phyloP scores from a whole-genome alignment of 306 rosid genomes.

The Vigna nakashimae region DNA sequence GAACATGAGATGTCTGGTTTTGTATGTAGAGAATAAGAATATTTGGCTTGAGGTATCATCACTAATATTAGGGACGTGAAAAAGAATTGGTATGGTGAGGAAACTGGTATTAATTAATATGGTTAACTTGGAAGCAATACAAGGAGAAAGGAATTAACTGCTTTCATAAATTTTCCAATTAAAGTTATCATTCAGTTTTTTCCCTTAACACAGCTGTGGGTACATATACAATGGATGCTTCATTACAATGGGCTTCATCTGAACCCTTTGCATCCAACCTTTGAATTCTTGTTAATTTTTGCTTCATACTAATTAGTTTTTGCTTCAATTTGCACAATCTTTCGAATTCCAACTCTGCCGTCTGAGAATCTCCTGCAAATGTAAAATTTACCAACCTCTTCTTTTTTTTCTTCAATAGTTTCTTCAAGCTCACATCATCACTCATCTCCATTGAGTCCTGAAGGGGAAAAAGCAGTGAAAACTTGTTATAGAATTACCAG shows the following conservation, averaged over 20 bases:
- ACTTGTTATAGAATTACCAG: slow-evolving; percentile 1
- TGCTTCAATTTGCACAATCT: slow-evolving; percentile 63
- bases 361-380: slow-evolving; percentile 49
- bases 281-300: slow-evolving; percentile 53
- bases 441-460: slow-evolving; percentile 65
- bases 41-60: not conserved
- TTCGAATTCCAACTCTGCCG: slow-evolving; percentile 76
- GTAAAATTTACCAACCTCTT: slow-evolving; percentile 51
- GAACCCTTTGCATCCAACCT: slow-evolving; percentile 48
- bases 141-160: slow-evolving; percentile 29
- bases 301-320: slow-evolving; percentile 61
- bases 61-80: not conserved
- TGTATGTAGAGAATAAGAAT: not conserved
- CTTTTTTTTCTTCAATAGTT: slow-evolving; percentile 62
- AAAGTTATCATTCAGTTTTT: slow-evolving; percentile 53
- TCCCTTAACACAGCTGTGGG: slow-evolving; percentile 79
- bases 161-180: not conserved
- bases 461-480: slow-evolving; percentile 2
- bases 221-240: slow-evolving; percentile 64
- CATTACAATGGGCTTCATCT: slow-evolving; percentile 48
- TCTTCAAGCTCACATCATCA: slow-evolving; percentile 83
- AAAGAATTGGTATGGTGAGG: not conserved
- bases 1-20: not conserved
- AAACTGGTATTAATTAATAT: not conserved
- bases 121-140: slow-evolving; percentile 7